phyloP scores from a whole-genome alignment of 495 filamentous ascomycete species.

The Parachaetomium inaequale region DNA sequence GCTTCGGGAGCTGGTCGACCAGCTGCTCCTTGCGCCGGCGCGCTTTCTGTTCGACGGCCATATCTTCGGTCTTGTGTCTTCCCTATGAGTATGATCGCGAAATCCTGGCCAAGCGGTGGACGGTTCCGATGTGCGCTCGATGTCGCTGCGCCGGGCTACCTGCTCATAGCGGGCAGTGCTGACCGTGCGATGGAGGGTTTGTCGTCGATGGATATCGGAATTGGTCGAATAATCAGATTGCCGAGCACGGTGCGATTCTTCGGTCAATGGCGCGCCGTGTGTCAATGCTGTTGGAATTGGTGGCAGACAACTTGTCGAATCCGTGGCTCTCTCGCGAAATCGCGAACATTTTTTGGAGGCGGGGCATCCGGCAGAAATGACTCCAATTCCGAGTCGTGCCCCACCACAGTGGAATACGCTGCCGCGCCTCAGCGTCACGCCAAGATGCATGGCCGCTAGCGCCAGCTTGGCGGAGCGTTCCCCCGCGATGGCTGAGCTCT shows the following conservation, averaged over 20 bases:
- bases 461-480: not conserved
- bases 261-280: not conserved
- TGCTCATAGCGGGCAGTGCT: constrained; percentile 13
- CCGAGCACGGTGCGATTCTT: not conserved
- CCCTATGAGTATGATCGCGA: not conserved
- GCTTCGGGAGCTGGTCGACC: constrained; percentile 78
- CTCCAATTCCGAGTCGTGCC: constrained; percentile 18
- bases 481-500: not conserved
- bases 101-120: not conserved
- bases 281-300: not conserved
- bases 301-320: not conserved
- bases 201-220: not conserved
- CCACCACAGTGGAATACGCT: constrained; percentile 17
- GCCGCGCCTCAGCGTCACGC: not conserved
- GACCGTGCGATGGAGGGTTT: not conserved
- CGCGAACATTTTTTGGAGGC: constrained; percentile 19
- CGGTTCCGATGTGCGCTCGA: constrained; percentile 1
- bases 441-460: not conserved
- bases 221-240: too few relatives aligned
- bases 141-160: constrained; percentile 16
- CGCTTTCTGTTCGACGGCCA: constrained; percentile 14
- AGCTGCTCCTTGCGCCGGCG: constrained; percentile 73
- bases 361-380: constrained; percentile 13
- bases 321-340: not conserved
- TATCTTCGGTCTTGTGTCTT: too few relatives aligned